Evolutionary conservation across 345 rosid genomes (phyloP).

Genomic region (Abelmoschus esculentus): DNA sequence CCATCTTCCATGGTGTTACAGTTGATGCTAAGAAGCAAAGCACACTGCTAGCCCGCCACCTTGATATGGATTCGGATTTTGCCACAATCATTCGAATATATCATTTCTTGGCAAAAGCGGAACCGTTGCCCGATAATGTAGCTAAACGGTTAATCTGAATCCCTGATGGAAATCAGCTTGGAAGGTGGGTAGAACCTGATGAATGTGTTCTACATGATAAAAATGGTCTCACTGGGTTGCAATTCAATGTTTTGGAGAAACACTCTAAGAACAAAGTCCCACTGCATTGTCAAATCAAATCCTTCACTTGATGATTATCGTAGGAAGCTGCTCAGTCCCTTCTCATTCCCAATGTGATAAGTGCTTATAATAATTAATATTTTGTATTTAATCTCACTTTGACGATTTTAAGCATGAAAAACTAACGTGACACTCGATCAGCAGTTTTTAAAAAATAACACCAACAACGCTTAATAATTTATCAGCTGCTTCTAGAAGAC

Average conservation of each 20-base stretch:
- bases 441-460: too few relatives aligned
- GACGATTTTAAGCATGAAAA: too few relatives aligned
- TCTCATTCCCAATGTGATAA: too few relatives aligned
- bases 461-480: too few relatives aligned
- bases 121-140: slow-evolving; percentile 31
- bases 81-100: slow-evolving; percentile 42
- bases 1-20: slow-evolving; percentile 41
- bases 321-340: slow-evolving; percentile 34
- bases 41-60: slow-evolving; percentile 28
- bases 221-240: slow-evolving; percentile 40
- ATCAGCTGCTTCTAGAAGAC: too few relatives aligned
- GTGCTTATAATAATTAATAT: too few relatives aligned
- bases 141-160: slow-evolving; percentile 39
- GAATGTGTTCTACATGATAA: slow-evolving; percentile 43
- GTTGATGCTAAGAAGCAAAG: slow-evolving; percentile 25
- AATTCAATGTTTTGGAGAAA: slow-evolving; percentile 41
- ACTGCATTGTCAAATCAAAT: slow-evolving; percentile 27
- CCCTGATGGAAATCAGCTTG: slow-evolving; percentile 30
- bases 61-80: slow-evolving; percentile 34
- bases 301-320: slow-evolving; percentile 53
- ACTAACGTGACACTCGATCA: too few relatives aligned
- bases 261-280: slow-evolving; percentile 23
- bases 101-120: slow-evolving; percentile 21
- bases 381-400: too few relatives aligned
- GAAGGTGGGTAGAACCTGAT: slow-evolving; percentile 42